Evolutionary conservation across 805 yeast genomes (phyloP), one percentile per base, ranked within the genome.

Genomic region (Millerozyma miso): DNA sequence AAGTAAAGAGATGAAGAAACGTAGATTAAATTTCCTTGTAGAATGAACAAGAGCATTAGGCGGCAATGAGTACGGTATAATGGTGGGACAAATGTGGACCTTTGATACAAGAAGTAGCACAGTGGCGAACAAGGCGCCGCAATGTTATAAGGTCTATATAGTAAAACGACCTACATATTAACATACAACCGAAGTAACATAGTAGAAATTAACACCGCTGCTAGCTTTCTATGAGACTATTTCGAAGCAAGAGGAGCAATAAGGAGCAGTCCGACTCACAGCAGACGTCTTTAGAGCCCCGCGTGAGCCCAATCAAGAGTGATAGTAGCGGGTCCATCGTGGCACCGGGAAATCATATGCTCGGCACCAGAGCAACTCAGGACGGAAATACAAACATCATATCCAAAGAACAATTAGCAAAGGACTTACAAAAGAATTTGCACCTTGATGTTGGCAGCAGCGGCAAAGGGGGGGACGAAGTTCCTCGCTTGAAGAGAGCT

Each of bases 401-500:
- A 7, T 23, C 18, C 6, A 13, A 32, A 32, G 18, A 32, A 16
- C 35, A 16, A 6, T 8, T 32, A 32, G 18, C 18, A 16, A 13
- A 32, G 12, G 13, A 32, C 6, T 32, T 32, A 23, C 10, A 10
- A 6, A 23, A 23, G 6, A 23, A 23, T 7, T 23, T 23, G 29
- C 8, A 4, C n/a, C 8, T 18, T n/a, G 23, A 18, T 10, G 14
- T n/a, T 4, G 31, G 19, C 19, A 16, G 13, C 10, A 2, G 16
- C 6, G 19, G 4, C 16, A 16, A 6, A 18, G 29, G 20, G 26
- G 38, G 19, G 13, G 6, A n/a, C 19, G 4, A 10, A 5, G 26
- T 8, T 3, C 16, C 38, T 13, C 35, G 40, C 3, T 42, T 41
- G 33, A 49, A 55, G 45, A 40, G 63, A 39, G 50, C 60, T 10